A percentile compares a stretch with the other conserved stretches of the same genome.
phyloP scores from a whole-genome alignment of 164 flowering plant species.

The Sextonia rubra region DNA sequence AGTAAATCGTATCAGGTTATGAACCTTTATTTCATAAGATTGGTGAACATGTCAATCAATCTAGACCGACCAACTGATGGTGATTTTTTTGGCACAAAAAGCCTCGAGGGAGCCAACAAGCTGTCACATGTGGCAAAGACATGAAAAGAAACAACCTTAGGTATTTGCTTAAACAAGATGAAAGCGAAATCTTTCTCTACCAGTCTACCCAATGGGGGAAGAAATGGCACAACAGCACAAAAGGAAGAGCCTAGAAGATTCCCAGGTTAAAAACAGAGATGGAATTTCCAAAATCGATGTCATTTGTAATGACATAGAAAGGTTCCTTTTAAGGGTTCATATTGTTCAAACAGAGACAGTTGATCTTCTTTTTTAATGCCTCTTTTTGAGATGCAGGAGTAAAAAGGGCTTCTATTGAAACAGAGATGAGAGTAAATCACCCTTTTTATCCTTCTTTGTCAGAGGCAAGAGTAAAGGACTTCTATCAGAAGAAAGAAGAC shows the following conservation, averaged over 20 bases:
- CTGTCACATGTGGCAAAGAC: not conserved
- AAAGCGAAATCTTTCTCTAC: not conserved
- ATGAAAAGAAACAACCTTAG: too few species aligned
- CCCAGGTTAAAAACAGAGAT: not conserved
- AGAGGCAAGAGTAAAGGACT: too few species aligned
- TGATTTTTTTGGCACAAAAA: not conserved
- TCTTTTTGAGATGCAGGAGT: too few species aligned
- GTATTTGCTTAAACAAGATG: not conserved
- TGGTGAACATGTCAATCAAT: not conserved
- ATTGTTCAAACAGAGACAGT: too few species aligned
- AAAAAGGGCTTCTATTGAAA: too few species aligned
- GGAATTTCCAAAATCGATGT: not conserved
- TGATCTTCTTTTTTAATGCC: too few species aligned
- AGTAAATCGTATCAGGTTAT: not conserved
- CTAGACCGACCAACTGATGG: not conserved
- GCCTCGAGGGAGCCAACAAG: not conserved
- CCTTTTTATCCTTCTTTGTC: too few species aligned
- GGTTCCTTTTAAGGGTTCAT: not conserved
- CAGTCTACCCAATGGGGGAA: not conserved
- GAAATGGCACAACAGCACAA: not conserved
- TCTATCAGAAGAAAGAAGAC: too few species aligned
- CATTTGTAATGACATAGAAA: not conserved
- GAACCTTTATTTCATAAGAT: not conserved
- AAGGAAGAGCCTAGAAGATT: not conserved
- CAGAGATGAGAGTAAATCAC: too few species aligned